Evolutionary conservation across 768 basidiomycete genomes (phyloP), one percentile per base, ranked within the genome.

Genomic region (Rhizopogon vinicolor): DNA sequence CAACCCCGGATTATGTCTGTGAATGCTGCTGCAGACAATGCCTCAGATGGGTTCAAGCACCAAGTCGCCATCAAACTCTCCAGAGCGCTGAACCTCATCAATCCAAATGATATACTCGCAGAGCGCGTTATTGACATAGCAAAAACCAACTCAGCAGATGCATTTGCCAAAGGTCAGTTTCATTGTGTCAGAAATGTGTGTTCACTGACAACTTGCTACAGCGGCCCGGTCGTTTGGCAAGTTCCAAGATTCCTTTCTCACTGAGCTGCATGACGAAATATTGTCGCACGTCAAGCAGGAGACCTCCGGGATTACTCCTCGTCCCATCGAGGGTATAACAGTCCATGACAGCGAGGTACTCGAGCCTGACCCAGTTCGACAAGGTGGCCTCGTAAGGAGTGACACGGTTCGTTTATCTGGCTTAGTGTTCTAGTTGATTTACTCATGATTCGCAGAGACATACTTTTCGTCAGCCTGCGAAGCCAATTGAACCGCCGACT

Each of bases 211-310:
- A 51, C 22, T 51, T n/a, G 7, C 22, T 59, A 1, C 61, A 86
- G 91, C 91, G 61, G 87, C 89, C 35, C 81, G 78, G 58, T 75
- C 86, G 33, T 95, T 97, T 74, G 93, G 91, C 68, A 90, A 90
- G 76, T 94, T 95, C 66, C 79, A 86, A 65, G 82, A 85, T 65
- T 82, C 85, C 37, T 89, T 91, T 64, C 76, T 95, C 52, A 75
- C 81, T 41, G 89, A 92, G 60, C 71, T 95, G 7, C 89, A 93
- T 74, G 77, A 80, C 64, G 88, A 93, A 68, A 89, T 93, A 59
- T 73, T 84, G 66, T 81, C 82, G 58, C 88, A 90, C 74, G 76
- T 74, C 55, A 78, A 84, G 73, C 83, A 87, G 78, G 77, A 86
- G 71, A 74, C 76, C 40, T 72, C 81, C 37, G 82, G 81, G 41